A percentile compares a stretch with the other conserved stretches of the same genome.
Conservation (phyloP, 495 filamentous ascomycete species). For the Margaritispora aquatica region DNA sequence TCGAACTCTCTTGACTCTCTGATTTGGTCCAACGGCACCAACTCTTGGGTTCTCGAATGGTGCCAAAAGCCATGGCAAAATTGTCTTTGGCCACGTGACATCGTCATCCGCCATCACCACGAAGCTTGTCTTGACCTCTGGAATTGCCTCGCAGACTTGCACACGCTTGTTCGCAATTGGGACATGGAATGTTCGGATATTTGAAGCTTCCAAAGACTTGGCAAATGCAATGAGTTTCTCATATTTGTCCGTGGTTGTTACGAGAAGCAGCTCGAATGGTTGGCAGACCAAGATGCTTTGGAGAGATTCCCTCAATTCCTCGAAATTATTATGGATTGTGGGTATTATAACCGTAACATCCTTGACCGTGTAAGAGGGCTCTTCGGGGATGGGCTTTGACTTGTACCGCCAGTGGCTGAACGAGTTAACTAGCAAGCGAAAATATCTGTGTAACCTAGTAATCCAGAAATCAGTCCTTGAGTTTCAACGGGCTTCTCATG, state of each 20-base stretch:
- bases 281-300: constrained; percentile 48
- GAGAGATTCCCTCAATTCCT: constrained; percentile 44
- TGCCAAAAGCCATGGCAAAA: constrained; percentile 77
- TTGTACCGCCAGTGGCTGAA: constrained; percentile 58
- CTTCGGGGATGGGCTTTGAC: constrained; percentile 54
- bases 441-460: constrained; percentile 40
- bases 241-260: constrained; percentile 48
- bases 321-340: constrained; percentile 52
- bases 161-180: constrained; percentile 72
- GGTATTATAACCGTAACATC: constrained; percentile 74
- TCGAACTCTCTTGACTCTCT: constrained; percentile 63
- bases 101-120: constrained; percentile 85
- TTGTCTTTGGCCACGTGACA: constrained; percentile 71
- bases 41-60: constrained; percentile 73
- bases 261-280: constrained; percentile 45
- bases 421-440: constrained; percentile 60
- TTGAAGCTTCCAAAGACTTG: constrained; percentile 50
- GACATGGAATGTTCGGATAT: constrained; percentile 48
- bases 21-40: constrained; percentile 78
- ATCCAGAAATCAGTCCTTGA: not conserved
- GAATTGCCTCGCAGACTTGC: constrained; percentile 76
- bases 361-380: constrained; percentile 55
- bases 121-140: constrained; percentile 64
- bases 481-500: not conserved
- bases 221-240: constrained; percentile 37